Percentiles rank a stretch among this genome's conserved stretches.
Evolutionary conservation across 106 monocot species (phyloP).

Genomic region (Dendrobium officinale): DNA sequence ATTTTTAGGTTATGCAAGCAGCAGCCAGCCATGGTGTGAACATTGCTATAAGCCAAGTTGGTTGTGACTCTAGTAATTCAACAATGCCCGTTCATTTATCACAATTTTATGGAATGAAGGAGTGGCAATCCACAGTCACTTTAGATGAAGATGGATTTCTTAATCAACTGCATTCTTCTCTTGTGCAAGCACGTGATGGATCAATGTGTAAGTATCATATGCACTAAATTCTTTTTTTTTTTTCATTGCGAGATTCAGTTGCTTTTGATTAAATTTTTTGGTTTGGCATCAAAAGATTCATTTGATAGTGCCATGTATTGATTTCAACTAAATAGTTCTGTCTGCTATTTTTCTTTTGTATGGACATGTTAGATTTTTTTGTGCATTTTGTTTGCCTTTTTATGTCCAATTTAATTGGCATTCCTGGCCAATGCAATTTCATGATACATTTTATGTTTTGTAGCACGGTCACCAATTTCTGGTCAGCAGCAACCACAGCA

Average conservation of each 20-base stretch:
- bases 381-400: neutral
- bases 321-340: neutral
- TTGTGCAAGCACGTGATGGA: conserved; percentile 63
- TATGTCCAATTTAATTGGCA: neutral
- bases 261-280: neutral
- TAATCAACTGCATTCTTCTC: conserved; percentile 59
- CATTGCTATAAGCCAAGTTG: conserved; percentile 73
- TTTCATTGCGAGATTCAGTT: neutral
- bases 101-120: conserved; percentile 61
- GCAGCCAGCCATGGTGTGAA: conserved; percentile 53
- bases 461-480: conserved; percentile 27
- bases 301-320: neutral
- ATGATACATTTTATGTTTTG: conserved; percentile 1
- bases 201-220: conserved; percentile 45
- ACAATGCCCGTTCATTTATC: conserved; percentile 45
- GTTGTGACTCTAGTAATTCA: conserved; percentile 41
- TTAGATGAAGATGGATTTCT: conserved; percentile 83
- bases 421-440: neutral
- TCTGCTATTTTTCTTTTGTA: neutral
- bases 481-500: conserved; percentile 38
- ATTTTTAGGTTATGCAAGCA: conserved; percentile 81
- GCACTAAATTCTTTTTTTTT: neutral
- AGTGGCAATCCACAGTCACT: conserved; percentile 80
- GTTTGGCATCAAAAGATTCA: neutral
- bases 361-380: neutral